Conservation (phyloP, 495 filamentous ascomycete genomes). For the Xylaria telfairii region DNA sequence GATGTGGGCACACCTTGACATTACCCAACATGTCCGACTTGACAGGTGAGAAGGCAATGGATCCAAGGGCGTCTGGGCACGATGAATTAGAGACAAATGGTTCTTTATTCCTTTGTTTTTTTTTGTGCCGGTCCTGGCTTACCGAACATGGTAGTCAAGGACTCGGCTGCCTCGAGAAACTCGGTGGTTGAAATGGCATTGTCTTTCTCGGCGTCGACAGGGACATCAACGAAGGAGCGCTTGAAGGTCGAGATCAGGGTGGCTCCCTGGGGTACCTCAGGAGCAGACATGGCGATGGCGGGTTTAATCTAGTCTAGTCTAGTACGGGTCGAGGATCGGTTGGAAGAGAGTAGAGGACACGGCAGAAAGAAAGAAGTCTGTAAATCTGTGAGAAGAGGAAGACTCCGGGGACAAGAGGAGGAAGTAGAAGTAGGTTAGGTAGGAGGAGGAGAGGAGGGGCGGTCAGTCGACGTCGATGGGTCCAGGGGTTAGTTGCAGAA, state of each 20-base stretch:
- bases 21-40: conserved; percentile 92
- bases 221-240: conserved; percentile 81
- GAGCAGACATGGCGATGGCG: conserved; percentile 45
- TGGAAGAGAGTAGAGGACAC: conserved; percentile 8
- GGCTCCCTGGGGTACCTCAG: conserved; percentile 61
- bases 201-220: conserved; percentile 71
- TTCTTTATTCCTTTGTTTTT: not conserved
- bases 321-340: not conserved
- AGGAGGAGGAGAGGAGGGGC: conserved; percentile 9
- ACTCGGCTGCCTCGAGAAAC: conserved; percentile 91
- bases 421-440: conserved; percentile 19
- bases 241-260: conserved; percentile 87
- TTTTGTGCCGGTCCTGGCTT: conserved; percentile 27
- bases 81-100: conserved; percentile 7
- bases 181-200: conserved; percentile 81
- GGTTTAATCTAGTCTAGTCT: conserved; percentile 5
- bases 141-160: conserved; percentile 88
- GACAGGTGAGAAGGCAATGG: conserved; percentile 80
- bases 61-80: conserved; percentile 75
- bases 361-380: not conserved
- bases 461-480: conserved; percentile 20
- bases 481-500: conserved; percentile 13
- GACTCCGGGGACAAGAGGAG: not conserved
- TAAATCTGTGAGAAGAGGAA: not conserved
- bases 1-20: conserved; percentile 69